A percentile compares a stretch with the other conserved stretches of the same genome.
Evolutionary conservation across 1,139 yeast species (phyloP).

Genomic region (Eremothecium cymbalariae): DNA sequence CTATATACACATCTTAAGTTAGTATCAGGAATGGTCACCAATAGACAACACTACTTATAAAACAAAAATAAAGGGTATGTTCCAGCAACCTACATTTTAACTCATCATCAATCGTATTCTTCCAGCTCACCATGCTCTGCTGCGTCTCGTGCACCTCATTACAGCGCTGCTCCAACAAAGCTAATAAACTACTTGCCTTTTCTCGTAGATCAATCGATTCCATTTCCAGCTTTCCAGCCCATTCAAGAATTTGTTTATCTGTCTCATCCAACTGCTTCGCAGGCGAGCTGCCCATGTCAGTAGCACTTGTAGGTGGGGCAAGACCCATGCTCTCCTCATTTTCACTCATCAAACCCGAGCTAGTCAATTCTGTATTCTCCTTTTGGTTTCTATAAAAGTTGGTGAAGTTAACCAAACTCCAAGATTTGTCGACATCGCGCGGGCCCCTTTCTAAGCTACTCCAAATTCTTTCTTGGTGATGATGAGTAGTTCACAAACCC

Average conservation of each 20-base stretch:
- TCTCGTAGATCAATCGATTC: constrained; percentile 38
- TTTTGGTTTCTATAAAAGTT: constrained; percentile 59
- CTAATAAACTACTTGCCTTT: constrained; percentile 28
- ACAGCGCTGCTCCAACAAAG: constrained; percentile 15
- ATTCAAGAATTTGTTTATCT: constrained; percentile 34
- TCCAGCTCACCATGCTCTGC: constrained; percentile 8
- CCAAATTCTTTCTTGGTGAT: no score
- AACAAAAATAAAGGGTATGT: no score
- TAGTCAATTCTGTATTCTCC: constrained; percentile 62
- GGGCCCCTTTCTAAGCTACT: no score
- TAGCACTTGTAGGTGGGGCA: constrained; percentile 4
- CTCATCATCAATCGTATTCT: constrained; percentile 6
- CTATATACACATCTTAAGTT: no score
- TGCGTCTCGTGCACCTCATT: constrained; percentile 13
- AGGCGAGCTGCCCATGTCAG: constrained; percentile 9
- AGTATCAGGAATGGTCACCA: no score
- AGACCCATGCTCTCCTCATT: no score
- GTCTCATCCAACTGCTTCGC: constrained; percentile 17
- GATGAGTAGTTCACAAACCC: no score
- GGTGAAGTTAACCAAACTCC: no score
- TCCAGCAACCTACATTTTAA: constrained; percentile 8
- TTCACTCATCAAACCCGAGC: no score
- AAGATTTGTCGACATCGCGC: no score
- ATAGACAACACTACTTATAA: no score
- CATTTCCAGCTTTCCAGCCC: constrained; percentile 41